Evolutionary conservation across 345 rosid species (phyloP), one percentile per base, ranked within the genome.

Genomic region (Gossypium arboreum): DNA sequence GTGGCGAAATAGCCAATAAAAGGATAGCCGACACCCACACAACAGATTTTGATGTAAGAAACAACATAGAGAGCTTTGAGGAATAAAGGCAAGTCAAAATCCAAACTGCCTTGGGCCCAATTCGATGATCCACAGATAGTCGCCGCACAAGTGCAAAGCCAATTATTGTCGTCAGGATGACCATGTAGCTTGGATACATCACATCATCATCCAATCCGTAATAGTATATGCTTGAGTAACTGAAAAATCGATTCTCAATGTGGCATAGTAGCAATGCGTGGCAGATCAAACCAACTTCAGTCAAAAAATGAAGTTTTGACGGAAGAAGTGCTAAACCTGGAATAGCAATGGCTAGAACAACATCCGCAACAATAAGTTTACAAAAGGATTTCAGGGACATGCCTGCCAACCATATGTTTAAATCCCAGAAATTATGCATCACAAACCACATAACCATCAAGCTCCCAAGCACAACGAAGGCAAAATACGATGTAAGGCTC

Each of bases 111-210:
- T 92, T 95, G 9, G 85, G 77, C 79, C 97, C 92, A 78, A 95
- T 85, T 59, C 89, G 89, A 71, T 85, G 88, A 80, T 93, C 98
- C 59, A 79, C 89, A 43, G 84, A 87, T 29, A 93, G 87, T 82
- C 90, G 90, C 82, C 97, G 88, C 62, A 90, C 94, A 75, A 95
- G 72, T 78, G 94, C 94, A 90, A 91, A 81, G 73, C 99, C 99
- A 62, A 90, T 65, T 57, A 86, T 80, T 41, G 97, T 86, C 4
- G 99, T 95, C 86, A 93, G 52, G 78, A 95, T 88, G 77, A 93
- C 94, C 98, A 95, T 90, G 86, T 93, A 93, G 86, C 97, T 93
- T 39, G 99, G 99, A 78, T 95, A 95, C 98, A 93, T 95, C 77
- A 92, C 94, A 68, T 93, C 98, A 61, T 95, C 98, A 78, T 95